Percentiles rank a stretch among this genome's conserved stretches.
Evolutionary conservation across 129 eudicot genomes (phyloP).

Genomic region (Rutidosis leptorrhynchoides): DNA sequence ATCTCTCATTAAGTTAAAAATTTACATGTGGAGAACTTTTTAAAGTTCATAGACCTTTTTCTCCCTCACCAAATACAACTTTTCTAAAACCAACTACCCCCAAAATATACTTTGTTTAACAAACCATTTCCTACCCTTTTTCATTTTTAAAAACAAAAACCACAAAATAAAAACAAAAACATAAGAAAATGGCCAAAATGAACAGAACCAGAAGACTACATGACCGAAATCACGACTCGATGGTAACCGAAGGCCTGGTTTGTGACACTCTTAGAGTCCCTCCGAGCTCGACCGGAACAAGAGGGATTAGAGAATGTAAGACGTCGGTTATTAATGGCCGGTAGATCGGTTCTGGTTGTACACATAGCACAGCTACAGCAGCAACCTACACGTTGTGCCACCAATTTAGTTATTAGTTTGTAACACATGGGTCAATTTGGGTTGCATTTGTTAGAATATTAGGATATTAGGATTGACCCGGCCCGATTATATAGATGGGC

Average conservation of each 20-base stretch:
- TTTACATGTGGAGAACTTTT: constrained; percentile 26
- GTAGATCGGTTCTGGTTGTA: constrained; percentile 95
- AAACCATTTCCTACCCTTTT: constrained; percentile 29
- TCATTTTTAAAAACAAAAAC: constrained; percentile 34
- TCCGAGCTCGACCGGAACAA: constrained; percentile 85
- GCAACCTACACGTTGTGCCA: constrained; percentile 56
- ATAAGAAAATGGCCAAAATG: constrained; percentile 6
- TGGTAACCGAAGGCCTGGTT: constrained; percentile 30
- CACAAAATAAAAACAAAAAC: constrained; percentile 19
- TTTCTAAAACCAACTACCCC: constrained; percentile 12
- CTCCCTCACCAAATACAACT: constrained; percentile 18
- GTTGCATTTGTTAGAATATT: no score
- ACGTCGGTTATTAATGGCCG: constrained; percentile 90
- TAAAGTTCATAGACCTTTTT: constrained; percentile 16
- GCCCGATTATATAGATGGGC: no score
- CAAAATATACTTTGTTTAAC: not conserved
- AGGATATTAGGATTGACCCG: no score
- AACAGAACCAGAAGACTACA: not conserved
- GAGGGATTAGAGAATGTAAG: constrained; percentile 83
- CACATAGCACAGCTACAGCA: constrained; percentile 91
- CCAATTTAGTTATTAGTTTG: not conserved
- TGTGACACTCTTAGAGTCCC: constrained; percentile 63
- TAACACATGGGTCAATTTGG: not conserved
- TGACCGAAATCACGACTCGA: constrained; percentile 17
- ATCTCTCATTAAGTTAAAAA: constrained; percentile 18